Evolutionary conservation across 2,329 filamentous ascomycete genomes (phyloP).

Genomic region (Aspergillus pseudonomiae): DNA sequence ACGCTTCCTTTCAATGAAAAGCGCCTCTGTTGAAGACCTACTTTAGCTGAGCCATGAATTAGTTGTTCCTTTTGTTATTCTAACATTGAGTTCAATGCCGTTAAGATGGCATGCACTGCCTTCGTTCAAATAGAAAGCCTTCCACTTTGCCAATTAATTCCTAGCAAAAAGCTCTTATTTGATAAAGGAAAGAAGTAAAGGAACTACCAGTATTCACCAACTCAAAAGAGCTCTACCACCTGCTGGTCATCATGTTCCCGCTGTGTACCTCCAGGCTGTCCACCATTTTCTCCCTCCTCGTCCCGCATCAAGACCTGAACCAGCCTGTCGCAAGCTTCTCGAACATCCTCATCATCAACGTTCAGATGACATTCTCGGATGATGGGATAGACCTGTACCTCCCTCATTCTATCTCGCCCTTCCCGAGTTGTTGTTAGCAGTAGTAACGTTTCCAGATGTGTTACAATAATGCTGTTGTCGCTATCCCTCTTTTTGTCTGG

Average conservation of each 20-base stretch:
- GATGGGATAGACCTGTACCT: slow-evolving; percentile 83
- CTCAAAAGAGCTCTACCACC: slow-evolving; percentile 51
- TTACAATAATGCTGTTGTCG: slow-evolving; percentile 75
- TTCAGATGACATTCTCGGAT: slow-evolving; percentile 81
- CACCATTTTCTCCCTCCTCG: slow-evolving; percentile 61
- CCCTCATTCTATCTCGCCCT: slow-evolving; percentile 73
- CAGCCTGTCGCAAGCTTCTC: slow-evolving; percentile 82
- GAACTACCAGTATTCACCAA: not conserved
- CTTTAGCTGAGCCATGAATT: not conserved
- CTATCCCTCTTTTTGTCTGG: slow-evolving; percentile 85
- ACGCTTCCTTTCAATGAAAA: not conserved
- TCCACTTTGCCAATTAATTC: not conserved
- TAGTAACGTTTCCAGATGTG: slow-evolving; percentile 85
- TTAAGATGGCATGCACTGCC: not conserved
- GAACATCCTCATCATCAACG: slow-evolving; percentile 76
- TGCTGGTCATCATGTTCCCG: slow-evolving; percentile 50
- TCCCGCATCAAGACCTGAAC: slow-evolving; percentile 88
- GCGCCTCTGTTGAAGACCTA: not conserved
- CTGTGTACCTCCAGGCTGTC: slow-evolving; percentile 28
- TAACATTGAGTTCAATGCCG: not conserved
- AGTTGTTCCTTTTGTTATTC: not conserved
- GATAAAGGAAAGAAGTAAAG: not conserved
- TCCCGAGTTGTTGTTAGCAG: slow-evolving; percentile 77
- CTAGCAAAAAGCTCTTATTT: not conserved
- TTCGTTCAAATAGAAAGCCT: not conserved